Conservation (phyloP, 1,139 yeast genomes). For the Blastobotrys serpentis region DNA sequence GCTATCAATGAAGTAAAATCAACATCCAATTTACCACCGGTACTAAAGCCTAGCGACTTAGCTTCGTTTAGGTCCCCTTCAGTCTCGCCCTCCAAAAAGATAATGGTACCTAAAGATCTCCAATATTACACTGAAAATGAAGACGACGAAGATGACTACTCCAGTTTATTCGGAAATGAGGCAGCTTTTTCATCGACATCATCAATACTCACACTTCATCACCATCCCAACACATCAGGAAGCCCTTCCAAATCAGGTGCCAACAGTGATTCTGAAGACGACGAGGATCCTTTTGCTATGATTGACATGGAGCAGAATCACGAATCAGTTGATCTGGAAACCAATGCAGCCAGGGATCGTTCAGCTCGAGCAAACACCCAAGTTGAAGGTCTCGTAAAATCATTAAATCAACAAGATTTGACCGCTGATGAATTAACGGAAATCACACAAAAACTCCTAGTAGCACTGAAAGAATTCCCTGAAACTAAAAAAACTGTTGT, state of each 20-base stretch:
- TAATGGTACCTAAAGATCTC: background rate
- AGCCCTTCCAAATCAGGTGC: conserved; percentile 3
- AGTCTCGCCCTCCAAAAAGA: conserved; percentile 1
- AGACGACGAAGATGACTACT: conserved; percentile 29
- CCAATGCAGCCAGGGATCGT: conserved; percentile 30
- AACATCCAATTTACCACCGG: conserved; percentile 13
- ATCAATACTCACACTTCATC: conserved; percentile 10
- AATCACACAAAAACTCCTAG: conserved; percentile 13
- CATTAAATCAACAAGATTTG: conserved; percentile 22
- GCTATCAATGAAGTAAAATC: conserved; percentile 11
- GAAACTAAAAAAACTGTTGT: conserved; percentile 36
- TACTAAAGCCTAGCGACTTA: conserved; percentile 16
- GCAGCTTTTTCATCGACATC: conserved; percentile 4
- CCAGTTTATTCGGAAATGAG: conserved; percentile 22
- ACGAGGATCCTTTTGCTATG: conserved; percentile 33
- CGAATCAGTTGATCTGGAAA: conserved; percentile 24
- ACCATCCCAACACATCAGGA: conserved; percentile 1
- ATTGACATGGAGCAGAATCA: conserved; percentile 28
- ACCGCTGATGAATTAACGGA: conserved; percentile 16
- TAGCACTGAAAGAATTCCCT: conserved; percentile 43
- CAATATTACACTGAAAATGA: conserved; percentile 21
- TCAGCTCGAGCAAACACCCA: conserved; percentile 26
- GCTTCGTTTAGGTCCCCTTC: conserved; percentile 3
- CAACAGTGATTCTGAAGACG: conserved; percentile 26
- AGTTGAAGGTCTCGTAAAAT: conserved; percentile 24